Evolutionary conservation across 352 stramenopile genomes (phyloP).

Genomic region (Globisporangium nunn): DNA sequence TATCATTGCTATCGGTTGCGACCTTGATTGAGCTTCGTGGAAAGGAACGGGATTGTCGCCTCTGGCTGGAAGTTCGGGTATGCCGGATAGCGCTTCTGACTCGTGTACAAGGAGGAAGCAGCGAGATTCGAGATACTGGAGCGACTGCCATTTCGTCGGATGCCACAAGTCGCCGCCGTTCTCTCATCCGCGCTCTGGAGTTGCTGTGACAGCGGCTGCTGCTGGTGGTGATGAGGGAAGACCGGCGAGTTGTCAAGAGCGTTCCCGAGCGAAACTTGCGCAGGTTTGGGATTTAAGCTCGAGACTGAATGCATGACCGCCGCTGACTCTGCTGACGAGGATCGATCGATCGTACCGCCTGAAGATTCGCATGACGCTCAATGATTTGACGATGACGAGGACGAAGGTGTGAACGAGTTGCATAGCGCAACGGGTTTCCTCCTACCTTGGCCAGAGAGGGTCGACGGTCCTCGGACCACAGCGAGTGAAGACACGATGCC

Average conservation of each 20-base stretch:
- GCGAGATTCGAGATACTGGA: neutral
- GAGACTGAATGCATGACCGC: neutral
- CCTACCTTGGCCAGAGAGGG: constrained; percentile 26
- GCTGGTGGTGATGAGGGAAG: neutral
- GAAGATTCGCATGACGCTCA: neutral
- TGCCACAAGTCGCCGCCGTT: neutral
- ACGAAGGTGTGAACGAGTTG: constrained; percentile 1
- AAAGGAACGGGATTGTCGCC: constrained; percentile 28
- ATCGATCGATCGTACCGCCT: neutral
- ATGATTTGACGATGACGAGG: neutral
- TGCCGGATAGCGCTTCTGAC: constrained; percentile 36
- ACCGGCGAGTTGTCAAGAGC: neutral
- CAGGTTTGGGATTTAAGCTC: constrained; percentile 2
- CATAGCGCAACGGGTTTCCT: constrained; percentile 9
- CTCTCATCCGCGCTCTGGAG: neutral
- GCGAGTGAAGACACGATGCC: constrained; percentile 41
- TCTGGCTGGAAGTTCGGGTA: constrained; percentile 23
- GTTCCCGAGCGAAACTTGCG: constrained; percentile 2
- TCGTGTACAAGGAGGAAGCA: constrained; percentile 5
- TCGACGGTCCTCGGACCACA: constrained; percentile 27
- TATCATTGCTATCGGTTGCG: neutral
- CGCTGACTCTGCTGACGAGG: neutral
- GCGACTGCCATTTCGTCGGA: neutral
- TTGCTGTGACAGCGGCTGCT: too few relatives aligned
- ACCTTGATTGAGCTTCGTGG: constrained; percentile 20